Base-by-base conservation (phyloP, 768 basidiomycete genomes). In the Tylopilus sp. region DNA sequence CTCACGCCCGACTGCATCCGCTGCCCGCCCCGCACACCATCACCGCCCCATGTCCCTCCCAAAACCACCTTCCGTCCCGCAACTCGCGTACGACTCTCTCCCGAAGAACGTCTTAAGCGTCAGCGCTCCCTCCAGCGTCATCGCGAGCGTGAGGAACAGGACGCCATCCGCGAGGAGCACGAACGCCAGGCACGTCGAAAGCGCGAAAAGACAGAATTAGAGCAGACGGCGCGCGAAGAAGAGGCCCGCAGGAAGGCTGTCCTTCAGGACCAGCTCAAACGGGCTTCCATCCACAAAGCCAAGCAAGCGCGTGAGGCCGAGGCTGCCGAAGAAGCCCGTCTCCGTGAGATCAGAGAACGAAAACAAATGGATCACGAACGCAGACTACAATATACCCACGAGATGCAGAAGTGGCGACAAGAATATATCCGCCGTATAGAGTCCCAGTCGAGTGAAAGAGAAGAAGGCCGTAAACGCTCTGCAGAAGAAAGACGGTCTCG, bases 401-500 rank as follows among this genome's bases (percentile, higher is more conserved):
- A 73, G 53, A 51, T 79, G 50, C 82, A 82, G 51, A 66, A 73
- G 44, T 81, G 81, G 82, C 69, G 81, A 22, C 65, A 62, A 43
- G 77, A 79, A 36, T 78, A 80, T 54, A 69, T 75, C 4, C 65
- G 69, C 25, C 70, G 74, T 28, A 70, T 65, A 3, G 76, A 78
- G 43, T 76, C 78, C 20, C 69, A 74, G 39, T 73, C 72, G 25
- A 72, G 71, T 57, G 73, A 72, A 36, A 71, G 73, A 31, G 75
- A 76, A 35, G 77, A 79, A 43, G 61, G 65, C 18, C 72, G 71
- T 44, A 71, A 64, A 49, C 67, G 62, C 44, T 74, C 72, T 33
- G 76, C 72, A 31, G 68, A 70, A 10, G 76, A 64, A 31, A 59
- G 68, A 45, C 57, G 62, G 4, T 61, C 75, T 47, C 72, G 78